phyloP scores from a whole-genome alignment of 306 rosid genomes.

The Trifolium fragiferum region DNA sequence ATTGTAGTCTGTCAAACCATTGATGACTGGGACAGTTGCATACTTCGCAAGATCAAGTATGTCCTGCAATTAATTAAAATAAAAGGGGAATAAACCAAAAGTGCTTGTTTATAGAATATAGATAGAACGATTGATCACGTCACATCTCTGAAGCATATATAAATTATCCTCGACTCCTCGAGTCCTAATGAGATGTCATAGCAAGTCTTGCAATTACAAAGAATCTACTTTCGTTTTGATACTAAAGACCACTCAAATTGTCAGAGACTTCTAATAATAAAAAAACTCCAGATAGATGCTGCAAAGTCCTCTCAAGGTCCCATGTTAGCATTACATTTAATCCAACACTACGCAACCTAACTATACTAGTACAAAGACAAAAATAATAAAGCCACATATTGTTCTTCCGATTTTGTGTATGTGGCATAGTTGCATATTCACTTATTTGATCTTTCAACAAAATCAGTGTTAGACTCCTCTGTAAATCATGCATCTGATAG shows the following conservation, averaged over 20 bases:
- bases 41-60: conserved; percentile 87
- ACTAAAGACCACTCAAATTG: conserved; percentile 4
- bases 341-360: neutral
- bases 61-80: conserved; percentile 62
- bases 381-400: neutral
- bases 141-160: neutral
- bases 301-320: conserved; percentile 23
- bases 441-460: conserved; percentile 21
- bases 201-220: conserved; percentile 12
- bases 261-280: neutral
- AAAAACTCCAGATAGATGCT: conserved; percentile 14
- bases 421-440: conserved; percentile 8
- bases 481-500: neutral
- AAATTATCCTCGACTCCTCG: neutral
- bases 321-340: conserved; percentile 12
- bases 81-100: conserved; percentile 7
- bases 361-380: neutral
- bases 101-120: neutral
- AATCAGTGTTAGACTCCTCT: neutral
- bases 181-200: neutral
- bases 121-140: conserved; percentile 17
- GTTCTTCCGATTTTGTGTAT: conserved; percentile 4
- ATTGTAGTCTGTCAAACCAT: conserved; percentile 97
- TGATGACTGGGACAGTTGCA: conserved; percentile 84
- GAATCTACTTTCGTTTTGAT: conserved; percentile 12